Conservation (phyloP, 768 basidiomycete species). For the Macrolepiota dolichaula region DNA sequence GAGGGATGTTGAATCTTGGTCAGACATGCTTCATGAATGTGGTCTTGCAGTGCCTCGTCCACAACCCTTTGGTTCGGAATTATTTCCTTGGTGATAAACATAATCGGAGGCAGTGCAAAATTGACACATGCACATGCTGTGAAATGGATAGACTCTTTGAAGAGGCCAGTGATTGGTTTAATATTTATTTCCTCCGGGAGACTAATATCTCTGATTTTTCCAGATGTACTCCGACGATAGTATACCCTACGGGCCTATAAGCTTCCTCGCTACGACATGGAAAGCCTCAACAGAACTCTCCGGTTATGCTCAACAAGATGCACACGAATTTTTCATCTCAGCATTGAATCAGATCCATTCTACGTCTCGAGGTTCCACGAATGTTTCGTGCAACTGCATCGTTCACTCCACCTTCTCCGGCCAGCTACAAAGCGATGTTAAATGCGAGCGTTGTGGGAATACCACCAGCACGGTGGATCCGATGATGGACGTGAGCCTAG, state of each 20-base stretch:
- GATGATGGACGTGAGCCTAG: constrained; percentile 87
- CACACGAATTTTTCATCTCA: constrained; percentile 84
- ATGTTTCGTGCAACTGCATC: constrained; percentile 83
- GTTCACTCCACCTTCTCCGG: constrained; percentile 91
- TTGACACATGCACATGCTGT: constrained; percentile 79
- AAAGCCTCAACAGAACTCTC: constrained; percentile 74
- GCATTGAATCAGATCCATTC: constrained; percentile 85
- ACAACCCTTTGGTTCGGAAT: constrained; percentile 86
- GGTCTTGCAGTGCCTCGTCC: constrained; percentile 83
- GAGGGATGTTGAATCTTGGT: constrained; percentile 84
- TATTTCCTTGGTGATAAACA: constrained; percentile 92
- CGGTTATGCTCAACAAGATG: constrained; percentile 93
- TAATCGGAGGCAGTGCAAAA: constrained; percentile 66
- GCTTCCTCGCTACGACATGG: constrained; percentile 85
- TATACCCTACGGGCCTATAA: constrained; percentile 74
- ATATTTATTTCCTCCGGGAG: background rate
- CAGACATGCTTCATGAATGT: constrained; percentile 95
- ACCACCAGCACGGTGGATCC: constrained; percentile 81
- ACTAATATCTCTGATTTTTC: background rate
- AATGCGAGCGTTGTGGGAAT: constrained; percentile 81
- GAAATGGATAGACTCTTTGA: constrained; percentile 89
- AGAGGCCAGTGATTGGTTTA: constrained; percentile 43
- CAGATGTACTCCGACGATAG: constrained; percentile 57
- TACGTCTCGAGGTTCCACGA: constrained; percentile 70
- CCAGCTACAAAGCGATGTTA: constrained; percentile 82